A percentile compares a stretch with the other conserved stretches of the same genome.
phyloP scores from a whole-genome alignment of 305 asterid genomes.

The Fraxinus dipetala region DNA sequence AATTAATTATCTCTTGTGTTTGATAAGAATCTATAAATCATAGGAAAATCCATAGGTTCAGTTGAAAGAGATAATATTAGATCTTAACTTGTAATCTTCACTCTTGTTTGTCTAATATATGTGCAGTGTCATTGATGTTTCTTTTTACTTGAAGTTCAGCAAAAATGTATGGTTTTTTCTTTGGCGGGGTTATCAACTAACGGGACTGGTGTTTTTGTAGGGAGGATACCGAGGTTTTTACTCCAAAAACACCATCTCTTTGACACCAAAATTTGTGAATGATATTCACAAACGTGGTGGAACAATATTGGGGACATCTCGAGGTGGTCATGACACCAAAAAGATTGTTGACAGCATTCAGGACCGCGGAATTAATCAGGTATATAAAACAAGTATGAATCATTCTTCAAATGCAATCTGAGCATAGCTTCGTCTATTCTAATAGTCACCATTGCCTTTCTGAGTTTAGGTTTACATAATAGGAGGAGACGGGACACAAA shows the following conservation, averaged over 20 bases:
- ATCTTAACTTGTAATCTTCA: background rate
- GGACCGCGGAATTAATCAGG: slow-evolving; percentile 94
- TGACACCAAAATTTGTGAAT: slow-evolving; percentile 70
- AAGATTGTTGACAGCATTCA: slow-evolving; percentile 89
- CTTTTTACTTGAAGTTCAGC: background rate
- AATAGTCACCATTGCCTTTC: background rate
- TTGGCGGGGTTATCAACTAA: slow-evolving; percentile 20
- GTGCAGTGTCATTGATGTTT: background rate
- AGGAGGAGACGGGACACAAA: slow-evolving; percentile 96
- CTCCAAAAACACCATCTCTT: slow-evolving; percentile 61
- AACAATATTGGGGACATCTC: slow-evolving; percentile 78
- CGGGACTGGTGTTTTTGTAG: slow-evolving; percentile 34
- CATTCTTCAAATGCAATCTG: background rate
- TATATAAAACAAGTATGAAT: slow-evolving; percentile 3
- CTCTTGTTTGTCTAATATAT: background rate
- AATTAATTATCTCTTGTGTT: background rate
- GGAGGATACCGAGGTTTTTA: slow-evolving; percentile 91
- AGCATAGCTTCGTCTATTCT: background rate
- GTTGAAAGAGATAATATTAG: background rate
- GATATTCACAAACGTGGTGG: slow-evolving; percentile 95
- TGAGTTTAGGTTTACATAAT: slow-evolving; percentile 68
- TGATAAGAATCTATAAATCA: background rate
- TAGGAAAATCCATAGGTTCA: background rate
- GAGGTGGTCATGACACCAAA: slow-evolving; percentile 76
- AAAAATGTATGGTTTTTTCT: background rate